Evolutionary conservation across 805 yeast species (phyloP).

Genomic region (Pichia nakasei): DNA sequence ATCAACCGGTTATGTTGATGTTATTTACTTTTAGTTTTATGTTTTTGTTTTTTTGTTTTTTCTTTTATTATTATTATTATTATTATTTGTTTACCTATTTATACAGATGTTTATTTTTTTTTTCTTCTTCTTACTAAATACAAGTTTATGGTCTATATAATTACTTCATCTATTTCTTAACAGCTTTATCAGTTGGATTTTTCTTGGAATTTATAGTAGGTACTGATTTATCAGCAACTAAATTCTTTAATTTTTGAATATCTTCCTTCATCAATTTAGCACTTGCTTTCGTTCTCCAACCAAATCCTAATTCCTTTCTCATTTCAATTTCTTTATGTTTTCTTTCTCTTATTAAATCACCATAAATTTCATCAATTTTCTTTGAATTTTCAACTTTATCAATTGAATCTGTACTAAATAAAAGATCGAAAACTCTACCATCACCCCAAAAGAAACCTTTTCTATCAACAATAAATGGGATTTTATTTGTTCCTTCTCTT

Average conservation of each 20-base stretch:
- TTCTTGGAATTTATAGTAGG: slow-evolving; percentile 3
- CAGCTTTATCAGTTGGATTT: background rate
- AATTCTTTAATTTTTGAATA: slow-evolving; percentile 23
- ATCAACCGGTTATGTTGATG: slow-evolving; percentile 15
- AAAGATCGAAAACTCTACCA: slow-evolving; percentile 71
- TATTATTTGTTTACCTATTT: too few species aligned
- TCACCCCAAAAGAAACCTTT: slow-evolving; percentile 92
- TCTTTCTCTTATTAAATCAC: slow-evolving; percentile 32
- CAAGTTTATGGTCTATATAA: too few species aligned
- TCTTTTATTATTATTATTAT: too few species aligned
- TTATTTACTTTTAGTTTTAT: slow-evolving; percentile 17
- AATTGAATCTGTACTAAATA: slow-evolving; percentile 75
- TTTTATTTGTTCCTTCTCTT: slow-evolving; percentile 44
- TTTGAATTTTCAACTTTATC: slow-evolving; percentile 57
- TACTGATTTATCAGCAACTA: slow-evolving; percentile 8
- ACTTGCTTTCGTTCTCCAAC: slow-evolving; percentile 47
- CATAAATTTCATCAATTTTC: slow-evolving; percentile 23
- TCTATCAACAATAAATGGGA: slow-evolving; percentile 75
- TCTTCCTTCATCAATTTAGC: slow-evolving; percentile 37
- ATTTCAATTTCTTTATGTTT: slow-evolving; percentile 51
- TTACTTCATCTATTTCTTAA: background rate
- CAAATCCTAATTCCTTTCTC: slow-evolving; percentile 46
- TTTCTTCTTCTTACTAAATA: too few species aligned
- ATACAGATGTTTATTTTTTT: too few species aligned
- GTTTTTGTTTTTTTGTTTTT: too few species aligned